Evolutionary conservation across 129 eudicot species (phyloP).

Genomic region (Silybum marianum): DNA sequence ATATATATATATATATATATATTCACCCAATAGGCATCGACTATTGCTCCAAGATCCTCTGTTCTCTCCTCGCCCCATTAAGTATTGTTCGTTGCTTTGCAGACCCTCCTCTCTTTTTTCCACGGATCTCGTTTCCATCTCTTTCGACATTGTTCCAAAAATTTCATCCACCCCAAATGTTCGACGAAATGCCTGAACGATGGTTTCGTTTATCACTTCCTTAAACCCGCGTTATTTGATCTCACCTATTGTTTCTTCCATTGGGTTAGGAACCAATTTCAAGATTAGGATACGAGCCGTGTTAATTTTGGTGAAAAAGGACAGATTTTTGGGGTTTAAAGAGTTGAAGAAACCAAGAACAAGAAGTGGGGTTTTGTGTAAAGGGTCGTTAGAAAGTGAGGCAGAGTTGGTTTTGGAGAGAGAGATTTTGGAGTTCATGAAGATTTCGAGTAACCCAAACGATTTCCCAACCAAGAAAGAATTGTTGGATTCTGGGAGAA

Average conservation of each 20-base stretch:
- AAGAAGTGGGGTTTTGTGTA: conserved; percentile 38
- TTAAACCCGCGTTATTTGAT: conserved; percentile 31
- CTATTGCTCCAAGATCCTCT: neutral
- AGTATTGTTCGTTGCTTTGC: conserved; percentile 26
- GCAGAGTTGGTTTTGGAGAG: conserved; percentile 59
- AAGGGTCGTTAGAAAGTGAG: conserved; percentile 37
- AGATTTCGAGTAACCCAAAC: conserved; percentile 60
- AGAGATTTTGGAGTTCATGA: conserved; percentile 74
- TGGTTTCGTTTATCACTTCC: conserved; percentile 48
- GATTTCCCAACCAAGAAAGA: conserved; percentile 66
- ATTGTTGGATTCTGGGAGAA: conserved; percentile 60
- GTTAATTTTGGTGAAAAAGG: conserved; percentile 2
- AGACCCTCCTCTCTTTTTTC: conserved; percentile 4
- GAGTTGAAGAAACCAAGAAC: conserved; percentile 14
- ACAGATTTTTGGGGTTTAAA: conserved; percentile 24
- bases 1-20: no score
- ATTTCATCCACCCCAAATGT: conserved; percentile 27
- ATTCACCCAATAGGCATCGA: neutral
- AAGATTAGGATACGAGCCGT: conserved; percentile 2
- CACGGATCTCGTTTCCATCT: neutral
- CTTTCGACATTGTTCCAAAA: neutral
- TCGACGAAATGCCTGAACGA: conserved; percentile 95
- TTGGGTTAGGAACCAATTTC: conserved; percentile 6
- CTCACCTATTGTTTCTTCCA: conserved; percentile 20
- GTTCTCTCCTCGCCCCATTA: neutral